Base-by-base conservation (phyloP, 495 filamentous ascomycete species). In the Parmelia sp. region DNA sequence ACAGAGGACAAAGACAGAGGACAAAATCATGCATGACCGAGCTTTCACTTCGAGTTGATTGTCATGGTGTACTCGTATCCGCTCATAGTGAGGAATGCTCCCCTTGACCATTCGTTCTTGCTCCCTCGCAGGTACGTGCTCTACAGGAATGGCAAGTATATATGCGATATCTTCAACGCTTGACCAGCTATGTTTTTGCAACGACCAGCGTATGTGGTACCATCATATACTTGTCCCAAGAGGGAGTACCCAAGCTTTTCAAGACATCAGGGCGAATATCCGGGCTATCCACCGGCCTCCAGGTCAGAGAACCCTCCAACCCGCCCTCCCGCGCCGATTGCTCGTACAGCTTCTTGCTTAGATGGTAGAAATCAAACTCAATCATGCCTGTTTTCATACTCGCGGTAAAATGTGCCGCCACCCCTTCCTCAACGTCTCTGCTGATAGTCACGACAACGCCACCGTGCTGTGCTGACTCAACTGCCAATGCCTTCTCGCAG, bases 371-470 rank as follows among this genome's bases (percentile, higher is more conserved):
- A 14, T 64, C 55, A 40, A 69, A 64, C 4, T 63, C 40, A 10
- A 69, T 42, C 31, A 49, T 49, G n/a, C 58, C 53, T 3, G 45
- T 44, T 27, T 53, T 44, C 63, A 64, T 63, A 8, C 25, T 35
- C 17, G 63, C 66, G 17, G 36, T 2, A 19, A 60, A 17, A 31
- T 40, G 57, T 0, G 42, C 31, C 2, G 39, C n/a, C 3, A 68
- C 36, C 15, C 66, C 66, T 37, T 59, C 66, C 53, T 68, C 63
- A 10, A 68, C 63, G 11, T 62, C 63, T 7, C 39, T 31, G 1
- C 5, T 33, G 5, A 33, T 11, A 31, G 51, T 55, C 51, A 55
- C 51, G 11, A 55, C 27, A 4, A 55, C 19, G 0, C 21, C 29
- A 33, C 51, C 29, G 33, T 55, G 10, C 29, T 33, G 51, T 31